These are phyloP conservation scores for Monosporascus ibericus DNA, from an alignment of 2,329 filamentous ascomycete genomes.

Conservation along the genomic window DNA sequence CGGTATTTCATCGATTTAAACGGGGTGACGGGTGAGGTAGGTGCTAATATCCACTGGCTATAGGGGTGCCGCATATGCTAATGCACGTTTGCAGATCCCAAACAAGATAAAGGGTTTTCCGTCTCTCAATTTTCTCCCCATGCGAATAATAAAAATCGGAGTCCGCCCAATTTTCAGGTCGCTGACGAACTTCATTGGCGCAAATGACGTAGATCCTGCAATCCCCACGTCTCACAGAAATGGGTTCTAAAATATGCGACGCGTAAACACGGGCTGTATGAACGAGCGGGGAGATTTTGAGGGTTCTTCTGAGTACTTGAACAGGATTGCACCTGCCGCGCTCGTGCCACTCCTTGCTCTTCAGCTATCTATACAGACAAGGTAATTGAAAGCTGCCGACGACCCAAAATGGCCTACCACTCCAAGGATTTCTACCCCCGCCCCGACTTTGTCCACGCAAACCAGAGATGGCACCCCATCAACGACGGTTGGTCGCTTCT, in stretches of 20 bases:
- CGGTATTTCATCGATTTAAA: too few relatives aligned
- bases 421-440: slow-evolving; percentile 47
- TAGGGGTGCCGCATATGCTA: background rate
- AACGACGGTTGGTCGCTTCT: slow-evolving; percentile 59
- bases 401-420: slow-evolving; percentile 21
- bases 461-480: slow-evolving; percentile 52
- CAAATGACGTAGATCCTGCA: slow-evolving; percentile 21
- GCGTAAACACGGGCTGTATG: background rate
- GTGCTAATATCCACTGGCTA: background rate
- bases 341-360: background rate
- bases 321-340: background rate
- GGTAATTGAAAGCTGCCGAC: background rate
- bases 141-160: slow-evolving; percentile 1
- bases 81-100: background rate
- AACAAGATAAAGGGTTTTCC: background rate
- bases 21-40: too few relatives aligned
- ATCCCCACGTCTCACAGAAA: slow-evolving; percentile 3
- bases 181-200: slow-evolving; percentile 2
- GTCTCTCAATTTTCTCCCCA: background rate
- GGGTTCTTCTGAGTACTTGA: background rate
- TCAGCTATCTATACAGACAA: background rate
- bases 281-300: background rate
- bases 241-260: background rate
- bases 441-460: slow-evolving; percentile 54
- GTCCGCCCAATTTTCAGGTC: slow-evolving; percentile 2